A percentile compares a stretch with the other conserved stretches of the same genome.
Conservation (phyloP, 75 land plant genomes). For the Larix kaempferi region DNA sequence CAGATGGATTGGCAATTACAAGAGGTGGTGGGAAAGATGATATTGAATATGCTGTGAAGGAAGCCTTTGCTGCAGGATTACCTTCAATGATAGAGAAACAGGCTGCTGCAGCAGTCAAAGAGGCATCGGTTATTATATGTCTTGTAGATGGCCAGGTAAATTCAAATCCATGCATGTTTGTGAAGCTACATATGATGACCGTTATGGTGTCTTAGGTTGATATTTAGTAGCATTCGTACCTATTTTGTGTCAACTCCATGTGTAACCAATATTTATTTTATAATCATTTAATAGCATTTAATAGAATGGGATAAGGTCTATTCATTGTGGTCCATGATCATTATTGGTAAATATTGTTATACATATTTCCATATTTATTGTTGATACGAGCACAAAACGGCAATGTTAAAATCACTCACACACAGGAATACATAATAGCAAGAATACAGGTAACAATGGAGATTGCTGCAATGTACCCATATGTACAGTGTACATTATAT, state of each 20-base stretch:
- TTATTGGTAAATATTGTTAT: no score
- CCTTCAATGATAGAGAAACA: conserved; percentile 97
- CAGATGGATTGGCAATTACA: conserved; percentile 83
- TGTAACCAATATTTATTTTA: background rate
- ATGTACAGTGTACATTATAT: no score
- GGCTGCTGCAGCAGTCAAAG: conserved; percentile 87
- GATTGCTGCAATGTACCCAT: no score
- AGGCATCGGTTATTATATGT: conserved; percentile 78
- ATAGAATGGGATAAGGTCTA: background rate
- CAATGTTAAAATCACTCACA: no score
- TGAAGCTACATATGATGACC: background rate
- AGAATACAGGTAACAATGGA: no score
- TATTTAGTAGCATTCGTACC: background rate
- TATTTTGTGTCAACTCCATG: background rate
- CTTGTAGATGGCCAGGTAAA: conserved; percentile 96
- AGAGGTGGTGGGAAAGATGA: conserved; percentile 76
- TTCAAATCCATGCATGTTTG: background rate
- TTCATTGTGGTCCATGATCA: background rate
- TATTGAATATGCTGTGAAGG: conserved; percentile 65
- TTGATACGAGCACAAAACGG: no score
- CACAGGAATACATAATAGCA: no score
- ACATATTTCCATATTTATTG: no score
- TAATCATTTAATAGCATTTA: background rate
- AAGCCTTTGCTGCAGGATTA: conserved; percentile 85
- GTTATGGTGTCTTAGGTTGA: background rate